Evolutionary conservation across 2,329 filamentous ascomycete species (phyloP), one percentile per base, ranked within the genome.

Genomic region (Stachybotrys echinatus): DNA sequence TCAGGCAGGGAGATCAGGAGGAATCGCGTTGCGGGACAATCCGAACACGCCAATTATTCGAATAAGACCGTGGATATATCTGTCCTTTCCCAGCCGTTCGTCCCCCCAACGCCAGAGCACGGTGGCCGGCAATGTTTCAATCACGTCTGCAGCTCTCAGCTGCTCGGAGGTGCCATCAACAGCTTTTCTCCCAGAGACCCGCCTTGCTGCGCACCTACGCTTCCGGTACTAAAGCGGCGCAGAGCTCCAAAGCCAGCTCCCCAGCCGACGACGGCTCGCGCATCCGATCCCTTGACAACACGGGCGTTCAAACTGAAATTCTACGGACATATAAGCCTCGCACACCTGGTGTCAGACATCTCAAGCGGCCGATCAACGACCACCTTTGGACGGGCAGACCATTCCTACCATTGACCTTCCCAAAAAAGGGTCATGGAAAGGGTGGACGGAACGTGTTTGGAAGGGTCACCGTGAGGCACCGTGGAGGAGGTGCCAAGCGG

Each of bases 361-460:
- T 99, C 57, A 88, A 87, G 68, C 83, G 94, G 42, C 91, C 94
- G 14, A 86, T 96, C 71, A 97, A 97, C 71, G 91, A 96, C 63
- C 94, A 99, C 69, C 75, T 99, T 43, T 97, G 90, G 90, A 96
- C 95, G 72, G 94, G 94, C 51, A 80, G 91, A 50, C 89, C 94
- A 1, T 84, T 87, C 58, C 76, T 89, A 31, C 83, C 85, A 47
- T 79, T 99, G 68, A 99, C 95, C 12, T 89, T 90, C 62, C 84
- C 91, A 37, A 96, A 96, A 69, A 92, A 92, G 68, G 94, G 94
- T 17, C 91, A 96, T 61, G 85, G 83, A 48, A 94, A 95, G 68
- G 95, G 94, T 69, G 94, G 94, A 42, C 83, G 94, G 61, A 99
- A 99, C 68, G 88, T 89, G 63, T 87, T 81, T 48, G 95, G 94